These are phyloP conservation scores for Suhomyces coccinellae DNA, from an alignment of 1,139 yeast species.

Conservation along the genomic window DNA sequence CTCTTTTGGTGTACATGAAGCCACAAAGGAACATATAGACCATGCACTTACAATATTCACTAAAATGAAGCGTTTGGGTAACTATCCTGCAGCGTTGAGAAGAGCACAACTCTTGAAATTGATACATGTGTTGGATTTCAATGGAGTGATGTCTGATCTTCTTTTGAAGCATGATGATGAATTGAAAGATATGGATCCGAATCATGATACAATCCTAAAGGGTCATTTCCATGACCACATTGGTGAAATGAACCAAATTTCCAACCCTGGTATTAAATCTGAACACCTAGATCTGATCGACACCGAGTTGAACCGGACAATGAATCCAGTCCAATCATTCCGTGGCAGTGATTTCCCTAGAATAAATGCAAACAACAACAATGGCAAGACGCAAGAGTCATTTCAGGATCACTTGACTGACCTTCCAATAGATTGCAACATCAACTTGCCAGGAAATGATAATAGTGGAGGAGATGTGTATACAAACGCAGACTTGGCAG, in stretches of 20 bases:
- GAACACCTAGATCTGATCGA: conserved; percentile 15
- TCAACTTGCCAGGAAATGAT: conserved; percentile 15
- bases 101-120: conserved; percentile 70
- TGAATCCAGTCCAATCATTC: conserved; percentile 7
- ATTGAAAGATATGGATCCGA: conserved; percentile 3
- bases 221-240: conserved; percentile 14
- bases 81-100: conserved; percentile 74
- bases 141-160: conserved; percentile 60
- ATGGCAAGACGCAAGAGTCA: neutral
- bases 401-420: conserved; percentile 3
- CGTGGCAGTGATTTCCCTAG: neutral
- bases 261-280: conserved; percentile 10
- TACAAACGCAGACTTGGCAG: conserved; percentile 38
- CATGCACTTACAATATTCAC: conserved; percentile 72
- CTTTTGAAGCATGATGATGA: conserved; percentile 60
- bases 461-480: conserved; percentile 29
- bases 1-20: conserved; percentile 81
- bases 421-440: conserved; percentile 17
- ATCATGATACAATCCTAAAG: conserved; percentile 8
- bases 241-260: conserved; percentile 13
- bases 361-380: neutral
- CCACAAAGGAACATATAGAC: conserved; percentile 69
- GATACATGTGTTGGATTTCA: conserved; percentile 65
- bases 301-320: conserved; percentile 8
- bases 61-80: conserved; percentile 73